Evolutionary conservation across 2,329 filamentous ascomycete genomes (phyloP), one percentile per base, ranked within the genome.

Genomic region (Phialophora chinensis): DNA sequence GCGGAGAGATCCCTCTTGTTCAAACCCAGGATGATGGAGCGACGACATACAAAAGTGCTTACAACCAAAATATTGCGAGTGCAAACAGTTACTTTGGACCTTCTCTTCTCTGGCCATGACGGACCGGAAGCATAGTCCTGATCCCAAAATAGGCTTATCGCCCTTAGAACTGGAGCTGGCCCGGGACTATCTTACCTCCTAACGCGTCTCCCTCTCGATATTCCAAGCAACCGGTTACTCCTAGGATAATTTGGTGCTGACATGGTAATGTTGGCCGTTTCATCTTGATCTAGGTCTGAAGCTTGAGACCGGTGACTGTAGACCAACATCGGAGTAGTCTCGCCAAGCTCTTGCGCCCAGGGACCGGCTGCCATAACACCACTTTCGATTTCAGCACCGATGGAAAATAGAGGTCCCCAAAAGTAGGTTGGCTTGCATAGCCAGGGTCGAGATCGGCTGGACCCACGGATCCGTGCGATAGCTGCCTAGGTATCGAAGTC

Each of bases 41-140:
- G 33, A 29, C 62, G 57, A 57, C 62, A 56, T 61, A 27, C 60
- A 35, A 62, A 57, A 56, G 35, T 35, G 17, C 25, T 57, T 62
- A 44, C 49, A 52, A 52, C 14, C 38, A n/a, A 17, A 44, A 44
- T 20, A 44, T n/a, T n/a, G 38, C 38, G 38, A 44, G 38, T 44
- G 38, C 38, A 44, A 42, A 44, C 38, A 17, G 17, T 44, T n/a
- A 44, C 35, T 58, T 42, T 50, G 57, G 57, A 50, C 57, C 25
- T 52, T 29, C 25, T 52, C n/a, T 52, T 52, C 47, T 17, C 23
- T 52, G 49, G 49, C 49, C 25, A n/a, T 52, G 4, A 29, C 14
- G 11, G 49, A 52, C 23, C 10, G 23, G 20, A 52, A 29, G 49
- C 25, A 52, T 25, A 14, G 17, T 29, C 20, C 49, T 23, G 44